phyloP scores from a whole-genome alignment of 2,329 filamentous ascomycete genomes.

The Fulvia fulva region DNA sequence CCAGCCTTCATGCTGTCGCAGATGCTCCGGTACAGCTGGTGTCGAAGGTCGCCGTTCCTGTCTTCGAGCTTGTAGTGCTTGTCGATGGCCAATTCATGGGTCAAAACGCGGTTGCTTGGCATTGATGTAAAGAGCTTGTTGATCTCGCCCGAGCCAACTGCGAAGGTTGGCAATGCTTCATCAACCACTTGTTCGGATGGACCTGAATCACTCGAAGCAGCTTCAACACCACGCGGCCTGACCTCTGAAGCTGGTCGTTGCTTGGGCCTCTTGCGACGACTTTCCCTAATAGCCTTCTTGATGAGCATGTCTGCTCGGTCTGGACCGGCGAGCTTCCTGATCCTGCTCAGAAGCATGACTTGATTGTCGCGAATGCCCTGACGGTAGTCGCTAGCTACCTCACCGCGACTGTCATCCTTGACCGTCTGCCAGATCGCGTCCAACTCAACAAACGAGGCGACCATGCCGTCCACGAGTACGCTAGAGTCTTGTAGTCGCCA shows the following conservation, averaged over 20 bases:
- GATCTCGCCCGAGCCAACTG: slow-evolving; percentile 40
- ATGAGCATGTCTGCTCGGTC: slow-evolving; percentile 69
- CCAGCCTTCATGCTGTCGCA: slow-evolving; percentile 59
- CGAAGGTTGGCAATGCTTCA: slow-evolving; percentile 14
- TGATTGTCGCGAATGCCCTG: slow-evolving; percentile 79
- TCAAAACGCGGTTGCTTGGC: slow-evolving; percentile 69
- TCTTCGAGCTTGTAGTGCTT: slow-evolving; percentile 68
- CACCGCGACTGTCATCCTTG: slow-evolving; percentile 70
- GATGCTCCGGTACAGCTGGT: slow-evolving; percentile 57
- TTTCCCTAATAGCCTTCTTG: slow-evolving; percentile 68
- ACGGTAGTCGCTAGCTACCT: slow-evolving; percentile 70
- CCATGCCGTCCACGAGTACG: slow-evolving; percentile 75
- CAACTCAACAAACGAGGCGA: slow-evolving; percentile 79
- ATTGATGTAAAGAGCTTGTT: slow-evolving; percentile 57
- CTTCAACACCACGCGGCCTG: slow-evolving; percentile 58
- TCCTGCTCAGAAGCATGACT: slow-evolving; percentile 70
- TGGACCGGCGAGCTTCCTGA: slow-evolving; percentile 71
- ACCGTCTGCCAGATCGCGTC: slow-evolving; percentile 81
- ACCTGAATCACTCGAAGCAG: slow-evolving; percentile 12
- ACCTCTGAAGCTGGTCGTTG: slow-evolving; percentile 67
- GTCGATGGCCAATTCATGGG: slow-evolving; percentile 77
- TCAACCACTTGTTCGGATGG: slow-evolving; percentile 21
- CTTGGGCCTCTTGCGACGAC: slow-evolving; percentile 59
- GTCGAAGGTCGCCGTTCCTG: slow-evolving; percentile 53
- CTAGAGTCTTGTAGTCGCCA: slow-evolving; percentile 81